phyloP scores from a whole-genome alignment of 148 eudicot species.

The Spergularia bocconei region DNA sequence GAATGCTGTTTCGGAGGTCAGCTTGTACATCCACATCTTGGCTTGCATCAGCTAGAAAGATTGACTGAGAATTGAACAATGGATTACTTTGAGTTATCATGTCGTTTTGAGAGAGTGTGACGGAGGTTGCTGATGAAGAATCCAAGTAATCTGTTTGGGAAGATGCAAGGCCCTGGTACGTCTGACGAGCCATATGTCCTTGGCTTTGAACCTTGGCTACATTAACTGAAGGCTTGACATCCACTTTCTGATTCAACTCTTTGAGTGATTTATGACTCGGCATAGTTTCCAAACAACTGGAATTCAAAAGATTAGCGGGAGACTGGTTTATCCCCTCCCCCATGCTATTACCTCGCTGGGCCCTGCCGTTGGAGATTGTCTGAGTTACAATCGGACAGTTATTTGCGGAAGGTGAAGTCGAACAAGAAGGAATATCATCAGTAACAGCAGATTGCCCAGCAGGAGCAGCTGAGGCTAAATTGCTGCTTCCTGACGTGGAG shows the following conservation, averaged over 20 bases:
- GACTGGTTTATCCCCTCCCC: slow-evolving; percentile 54
- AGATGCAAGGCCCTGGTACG: slow-evolving; percentile 42
- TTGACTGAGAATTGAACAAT: slow-evolving; percentile 54
- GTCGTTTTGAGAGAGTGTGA: slow-evolving; percentile 65
- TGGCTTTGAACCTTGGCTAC: slow-evolving; percentile 56
- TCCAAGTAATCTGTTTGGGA: slow-evolving; percentile 83
- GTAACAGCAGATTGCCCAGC: slow-evolving; percentile 60
- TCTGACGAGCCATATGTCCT: slow-evolving; percentile 49
- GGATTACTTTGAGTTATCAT: slow-evolving; percentile 46
- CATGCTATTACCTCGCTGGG: slow-evolving; percentile 31
- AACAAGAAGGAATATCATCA: slow-evolving; percentile 79
- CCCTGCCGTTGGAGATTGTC: slow-evolving; percentile 40
- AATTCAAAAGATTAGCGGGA: slow-evolving; percentile 38
- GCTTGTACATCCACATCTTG: slow-evolving; percentile 59
- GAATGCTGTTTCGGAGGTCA: slow-evolving; percentile 43
- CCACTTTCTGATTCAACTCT: slow-evolving; percentile 57
- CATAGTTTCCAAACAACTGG: slow-evolving; percentile 51
- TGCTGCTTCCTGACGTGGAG: slow-evolving; percentile 45
- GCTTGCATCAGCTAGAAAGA: slow-evolving; percentile 53
- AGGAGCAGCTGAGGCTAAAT: slow-evolving; percentile 45
- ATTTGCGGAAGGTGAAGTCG: slow-evolving; percentile 86
- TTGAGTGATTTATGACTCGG: slow-evolving; percentile 40
- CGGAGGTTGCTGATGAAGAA: slow-evolving; percentile 84
- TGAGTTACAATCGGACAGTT: slow-evolving; percentile 45
- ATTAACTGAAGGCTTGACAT: slow-evolving; percentile 58